A percentile compares a stretch with the other conserved stretches of the same genome.
Evolutionary conservation across 1,284 basidiomycete species (phyloP).

Genomic region (Ceratobasidium sp.): DNA sequence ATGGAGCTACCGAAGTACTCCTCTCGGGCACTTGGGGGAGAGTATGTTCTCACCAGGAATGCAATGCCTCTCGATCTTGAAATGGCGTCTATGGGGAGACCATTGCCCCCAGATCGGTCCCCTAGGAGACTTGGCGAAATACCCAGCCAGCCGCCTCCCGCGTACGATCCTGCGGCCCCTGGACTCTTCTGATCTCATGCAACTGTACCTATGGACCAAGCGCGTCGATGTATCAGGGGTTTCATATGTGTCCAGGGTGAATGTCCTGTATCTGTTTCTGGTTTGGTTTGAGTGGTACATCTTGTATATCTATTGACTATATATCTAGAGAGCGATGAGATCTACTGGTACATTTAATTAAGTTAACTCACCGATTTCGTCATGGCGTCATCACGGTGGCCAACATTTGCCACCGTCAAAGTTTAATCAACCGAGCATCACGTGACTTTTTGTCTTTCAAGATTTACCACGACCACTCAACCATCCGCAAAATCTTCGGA

Average conservation of each 20-base stretch:
- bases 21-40: background rate
- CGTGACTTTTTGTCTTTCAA: background rate
- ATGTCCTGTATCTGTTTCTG: too few relatives aligned
- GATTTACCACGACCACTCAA: too few relatives aligned
- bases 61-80: too few relatives aligned
- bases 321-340: too few relatives aligned
- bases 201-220: too few relatives aligned
- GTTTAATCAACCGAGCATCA: background rate
- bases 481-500: too few relatives aligned
- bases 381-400: background rate
- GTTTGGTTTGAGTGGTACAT: too few relatives aligned
- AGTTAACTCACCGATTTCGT: too few relatives aligned
- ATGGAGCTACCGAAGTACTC: constrained; percentile 28
- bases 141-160: constrained; percentile 19
- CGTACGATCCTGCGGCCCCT: constrained; percentile 20
- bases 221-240: too few relatives aligned
- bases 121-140: background rate
- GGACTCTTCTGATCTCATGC: background rate
- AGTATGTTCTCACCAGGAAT: constrained; percentile 5
- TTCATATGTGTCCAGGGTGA: background rate
- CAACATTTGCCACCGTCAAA: background rate
- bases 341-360: too few relatives aligned
- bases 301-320: too few relatives aligned
- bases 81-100: background rate
- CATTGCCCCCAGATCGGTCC: too few relatives aligned